phyloP scores from a whole-genome alignment of 805 yeast species.

The Ogataea henricii region DNA sequence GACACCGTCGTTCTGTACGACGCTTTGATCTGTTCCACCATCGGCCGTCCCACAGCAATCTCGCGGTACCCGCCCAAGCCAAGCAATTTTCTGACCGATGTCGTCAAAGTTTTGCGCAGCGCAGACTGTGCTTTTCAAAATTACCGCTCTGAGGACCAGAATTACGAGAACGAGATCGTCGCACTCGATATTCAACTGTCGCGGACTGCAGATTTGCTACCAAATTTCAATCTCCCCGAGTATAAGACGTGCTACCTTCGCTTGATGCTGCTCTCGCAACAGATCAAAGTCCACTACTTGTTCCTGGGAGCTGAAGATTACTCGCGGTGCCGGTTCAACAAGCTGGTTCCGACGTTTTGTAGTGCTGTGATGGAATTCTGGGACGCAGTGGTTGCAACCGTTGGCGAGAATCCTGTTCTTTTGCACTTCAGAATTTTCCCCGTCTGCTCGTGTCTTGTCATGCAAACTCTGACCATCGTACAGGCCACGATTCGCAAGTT shows the following conservation, averaged over 20 bases:
- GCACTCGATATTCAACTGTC: not conserved
- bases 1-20: slow-evolving; percentile 7
- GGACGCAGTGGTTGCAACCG: not conserved
- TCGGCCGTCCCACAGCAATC: slow-evolving; percentile 10
- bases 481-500: slow-evolving; percentile 7
- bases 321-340: slow-evolving; percentile 10
- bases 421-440: slow-evolving; percentile 3
- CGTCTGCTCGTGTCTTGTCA: slow-evolving; percentile 12
- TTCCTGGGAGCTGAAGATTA: slow-evolving; percentile 6
- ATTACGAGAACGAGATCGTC: not conserved
- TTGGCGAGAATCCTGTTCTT: not conserved
- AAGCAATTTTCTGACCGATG: not conserved
- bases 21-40: slow-evolving; percentile 7
- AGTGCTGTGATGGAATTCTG: slow-evolving; percentile 7
- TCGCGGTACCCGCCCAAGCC: not conserved
- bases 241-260: not conserved
- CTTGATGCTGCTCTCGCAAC: slow-evolving; percentile 7
- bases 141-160: not conserved
- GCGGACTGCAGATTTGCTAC: not conserved
- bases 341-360: slow-evolving; percentile 7
- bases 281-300: slow-evolving; percentile 18
- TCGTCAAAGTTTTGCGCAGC: not conserved
- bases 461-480: slow-evolving; percentile 10
- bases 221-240: not conserved
- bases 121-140: not conserved